These are phyloP conservation scores for Silene vulgaris DNA, from an alignment of 179 eudicot genomes.

Conservation along the genomic window DNA sequence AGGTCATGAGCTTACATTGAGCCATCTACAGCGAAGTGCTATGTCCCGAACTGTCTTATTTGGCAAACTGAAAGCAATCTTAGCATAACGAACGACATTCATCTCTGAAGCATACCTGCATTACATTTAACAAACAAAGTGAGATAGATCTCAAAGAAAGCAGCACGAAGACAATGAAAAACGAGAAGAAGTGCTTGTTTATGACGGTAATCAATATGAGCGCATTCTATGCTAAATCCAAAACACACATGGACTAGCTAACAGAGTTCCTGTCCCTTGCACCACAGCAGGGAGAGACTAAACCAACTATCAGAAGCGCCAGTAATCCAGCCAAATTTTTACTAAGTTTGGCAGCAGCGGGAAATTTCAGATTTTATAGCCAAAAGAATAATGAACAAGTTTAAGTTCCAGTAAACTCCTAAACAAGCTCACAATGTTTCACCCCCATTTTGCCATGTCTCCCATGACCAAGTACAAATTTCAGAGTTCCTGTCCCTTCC, in stretches of 20 bases:
- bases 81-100: slow-evolving; percentile 60
- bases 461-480: background rate
- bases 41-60: slow-evolving; percentile 92
- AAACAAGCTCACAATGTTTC: background rate
- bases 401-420: background rate
- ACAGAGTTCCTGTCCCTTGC: background rate
- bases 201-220: background rate
- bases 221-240: background rate
- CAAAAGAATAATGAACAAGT: background rate
- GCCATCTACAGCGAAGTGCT: slow-evolving; percentile 85
- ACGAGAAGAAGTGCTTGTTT: background rate
- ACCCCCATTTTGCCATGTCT: no score
- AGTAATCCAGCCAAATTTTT: background rate
- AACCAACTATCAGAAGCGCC: background rate
- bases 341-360: background rate
- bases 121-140: slow-evolving; percentile 11
- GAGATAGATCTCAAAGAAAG: background rate
- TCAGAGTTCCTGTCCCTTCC: background rate
- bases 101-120: slow-evolving; percentile 65
- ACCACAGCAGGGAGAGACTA: background rate
- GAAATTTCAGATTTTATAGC: no score
- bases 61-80: slow-evolving; percentile 66
- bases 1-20: slow-evolving; percentile 51
- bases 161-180: background rate
- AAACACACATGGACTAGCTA: background rate